These are phyloP conservation scores for Aspergillus tamarii DNA, from an alignment of 2,329 filamentous ascomycete species.

Conservation along the genomic window DNA sequence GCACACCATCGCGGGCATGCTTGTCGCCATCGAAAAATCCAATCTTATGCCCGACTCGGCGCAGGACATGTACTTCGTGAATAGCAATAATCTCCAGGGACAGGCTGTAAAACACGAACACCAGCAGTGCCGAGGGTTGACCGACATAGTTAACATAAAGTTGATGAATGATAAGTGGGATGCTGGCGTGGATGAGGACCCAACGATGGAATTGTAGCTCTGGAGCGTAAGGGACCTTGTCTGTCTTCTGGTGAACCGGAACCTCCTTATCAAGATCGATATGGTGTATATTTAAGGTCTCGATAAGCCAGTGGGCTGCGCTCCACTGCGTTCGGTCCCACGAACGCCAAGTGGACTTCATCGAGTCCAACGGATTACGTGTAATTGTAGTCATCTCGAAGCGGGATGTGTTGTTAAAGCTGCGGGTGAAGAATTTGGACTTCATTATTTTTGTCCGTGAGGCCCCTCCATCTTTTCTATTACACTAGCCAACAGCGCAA, in stretches of 20 bases:
- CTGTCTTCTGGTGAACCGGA: conserved; percentile 20
- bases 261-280: neutral
- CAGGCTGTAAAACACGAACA: conserved; percentile 18
- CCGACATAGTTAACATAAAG: conserved; percentile 16
- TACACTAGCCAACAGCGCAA: neutral
- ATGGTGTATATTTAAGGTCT: neutral
- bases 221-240: conserved; percentile 19
- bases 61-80: conserved; percentile 16
- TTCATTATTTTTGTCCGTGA: neutral
- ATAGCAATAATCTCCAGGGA: conserved; percentile 15
- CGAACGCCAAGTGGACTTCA: conserved; percentile 3
- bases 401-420: neutral
- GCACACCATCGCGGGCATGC: conserved; percentile 21
- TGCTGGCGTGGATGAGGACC: conserved; percentile 15
- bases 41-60: conserved; percentile 14
- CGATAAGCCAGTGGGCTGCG: neutral
- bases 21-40: conserved; percentile 23
- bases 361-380: conserved; percentile 1
- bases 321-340: neutral
- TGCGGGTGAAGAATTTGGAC: neutral
- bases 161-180: conserved; percentile 21
- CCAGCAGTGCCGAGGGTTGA: conserved; percentile 7
- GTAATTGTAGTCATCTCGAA: neutral
- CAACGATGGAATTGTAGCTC: conserved; percentile 18
- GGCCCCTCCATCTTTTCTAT: neutral